Base-by-base conservation (phyloP, 805 yeast genomes). In the Saccharomyces mikatae region DNA sequence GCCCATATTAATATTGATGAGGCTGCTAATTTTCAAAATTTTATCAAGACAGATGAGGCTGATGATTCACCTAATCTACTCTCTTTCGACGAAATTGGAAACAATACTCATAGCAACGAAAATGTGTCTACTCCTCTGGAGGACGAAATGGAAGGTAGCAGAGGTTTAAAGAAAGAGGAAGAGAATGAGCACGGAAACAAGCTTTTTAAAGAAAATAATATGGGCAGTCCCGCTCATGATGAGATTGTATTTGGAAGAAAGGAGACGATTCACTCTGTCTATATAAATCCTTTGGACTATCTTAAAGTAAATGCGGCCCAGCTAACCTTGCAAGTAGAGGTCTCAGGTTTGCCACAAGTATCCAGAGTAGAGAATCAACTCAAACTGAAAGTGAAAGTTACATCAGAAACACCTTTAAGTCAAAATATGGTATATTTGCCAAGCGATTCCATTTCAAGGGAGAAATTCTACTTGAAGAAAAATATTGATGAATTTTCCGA, bases 321-420 rank as follows among this genome's bases (percentile, higher is more conserved):
- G 1, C 54, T 74, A 48, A 77, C 78, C 3, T 83, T 79, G 66
- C 72, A 76, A 53, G 59, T 87, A 52, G 67, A 71, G 27, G 73
- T 92, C 1, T 69, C 76, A 6, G 86, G 83, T 51, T 74, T 92
- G 48, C 97, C 97, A 1, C 72, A 80, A 4, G 83, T 82, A 60
- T 89, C 97, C 11, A 80, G 99, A 60, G 99, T 92, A 6, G 99
- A 92, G 71, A 92, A 97, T 14, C 99, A 94, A 72, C 89, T 94
- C 66, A 91, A 89, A 68, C 74, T 95, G 47, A 77, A 78, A 47
- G 71, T 92, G 22, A 68, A 78, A 8, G 73, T 92, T 47, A 77
- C 83, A 30, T 96, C 97, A 0, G 81, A 92, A 0, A 24, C 60
- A 47, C 96, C 96, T 0, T 4, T 36, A 17, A 77, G 81, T 4